Evolutionary conservation across 768 basidiomycete genomes (phyloP), one percentile per base, ranked within the genome.

Genomic region (Tulasnella sp.): DNA sequence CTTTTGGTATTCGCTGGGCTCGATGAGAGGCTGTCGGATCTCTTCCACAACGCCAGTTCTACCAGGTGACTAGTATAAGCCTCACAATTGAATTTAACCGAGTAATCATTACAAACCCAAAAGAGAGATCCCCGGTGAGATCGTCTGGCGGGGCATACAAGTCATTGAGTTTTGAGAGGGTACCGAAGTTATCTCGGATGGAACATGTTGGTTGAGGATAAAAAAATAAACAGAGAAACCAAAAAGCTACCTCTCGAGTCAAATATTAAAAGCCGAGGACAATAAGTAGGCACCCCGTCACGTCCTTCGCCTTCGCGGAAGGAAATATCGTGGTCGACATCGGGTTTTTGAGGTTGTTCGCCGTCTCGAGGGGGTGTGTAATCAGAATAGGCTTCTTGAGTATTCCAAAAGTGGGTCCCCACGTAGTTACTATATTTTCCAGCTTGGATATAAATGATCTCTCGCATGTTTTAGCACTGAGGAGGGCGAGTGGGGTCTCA

Each of bases 321-420:
- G 37, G 81, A 81, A 11, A 82, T 69, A 44, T 82, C 75, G 73
- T 77, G 75, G 42, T 76, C 74, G 40, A 81, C 60, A 73, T 76
- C 28, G 22, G 28, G 11, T 34, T 24, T 18, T 9, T 42, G 14
- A 34, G 41, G 50, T 64, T 58, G 40, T n/a, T 78, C 54, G n/a
- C 44, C 77, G 22, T 75, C 79, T 42, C 18, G 28, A 1, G 54
- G 81, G 34, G 81, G 44, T 54, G 34, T 18, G 34, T 40, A 77
- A 22, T 72, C 41, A 74, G 81, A 81, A 44, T 82, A 82, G 9
- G 80, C 41, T 44, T 82, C 81, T 4, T 73, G 75, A 34, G 81
- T 82, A 50, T 82, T 82, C 64, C 82, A 82, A 77, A 76, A 82
- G 81, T 82, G 81, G 18, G 80, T 82, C 12, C 81, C 81, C 76